Conservation (phyloP, 2,329 filamentous ascomycete genomes). For the Aspergillus piperis region DNA sequence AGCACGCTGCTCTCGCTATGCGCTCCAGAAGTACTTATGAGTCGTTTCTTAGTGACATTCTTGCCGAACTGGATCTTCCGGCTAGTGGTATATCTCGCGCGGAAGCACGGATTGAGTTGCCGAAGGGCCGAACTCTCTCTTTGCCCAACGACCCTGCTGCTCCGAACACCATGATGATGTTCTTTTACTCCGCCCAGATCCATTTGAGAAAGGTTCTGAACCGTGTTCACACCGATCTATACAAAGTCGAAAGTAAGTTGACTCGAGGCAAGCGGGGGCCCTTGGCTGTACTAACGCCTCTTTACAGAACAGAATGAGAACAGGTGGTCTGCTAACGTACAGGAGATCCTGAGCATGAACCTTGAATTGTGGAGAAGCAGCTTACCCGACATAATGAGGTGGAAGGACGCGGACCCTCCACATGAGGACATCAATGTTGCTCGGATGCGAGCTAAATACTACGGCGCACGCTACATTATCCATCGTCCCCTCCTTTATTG, state of each 20-base stretch:
- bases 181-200: constrained; percentile 64
- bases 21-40: neutral
- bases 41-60: constrained; percentile 67
- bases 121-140: constrained; percentile 38
- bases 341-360: constrained; percentile 48
- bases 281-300: neutral
- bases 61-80: constrained; percentile 76
- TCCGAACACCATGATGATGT: constrained; percentile 49
- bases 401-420: constrained; percentile 69
- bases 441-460: constrained; percentile 88
- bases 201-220: constrained; percentile 61
- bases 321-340: constrained; percentile 41
- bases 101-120: constrained; percentile 50
- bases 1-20: constrained; percentile 17
- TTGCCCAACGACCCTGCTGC: constrained; percentile 36
- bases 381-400: constrained; percentile 57
- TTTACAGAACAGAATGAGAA: constrained; percentile 32
- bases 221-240: constrained; percentile 57
- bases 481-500: constrained; percentile 74
- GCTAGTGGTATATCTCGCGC: constrained; percentile 61
- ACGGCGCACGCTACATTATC: constrained; percentile 86
- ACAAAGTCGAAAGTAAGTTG: constrained; percentile 44
- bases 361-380: constrained; percentile 57
- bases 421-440: constrained; percentile 76
- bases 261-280: neutral